Conservation (phyloP, 2,329 filamentous ascomycete genomes). For the Apiospora phragmitis region DNA sequence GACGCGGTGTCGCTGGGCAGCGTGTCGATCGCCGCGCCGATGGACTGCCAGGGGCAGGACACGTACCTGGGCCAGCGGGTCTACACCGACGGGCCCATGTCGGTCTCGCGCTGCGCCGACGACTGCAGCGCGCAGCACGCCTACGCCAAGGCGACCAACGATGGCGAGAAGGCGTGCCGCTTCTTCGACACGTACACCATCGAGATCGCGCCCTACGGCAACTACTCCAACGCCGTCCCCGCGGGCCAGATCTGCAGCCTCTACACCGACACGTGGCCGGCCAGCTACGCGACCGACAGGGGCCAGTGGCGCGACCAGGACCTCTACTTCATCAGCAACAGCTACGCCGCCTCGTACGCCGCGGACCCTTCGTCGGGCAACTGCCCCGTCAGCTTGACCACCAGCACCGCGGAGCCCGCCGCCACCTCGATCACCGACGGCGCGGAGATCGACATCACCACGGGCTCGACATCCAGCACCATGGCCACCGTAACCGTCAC, state of each 20-base stretch:
- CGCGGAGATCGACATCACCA: no score
- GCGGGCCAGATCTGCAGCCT: background rate
- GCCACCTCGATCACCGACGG: background rate
- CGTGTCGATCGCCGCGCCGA: background rate
- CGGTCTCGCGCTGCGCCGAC: background rate
- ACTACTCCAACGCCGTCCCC: no score
- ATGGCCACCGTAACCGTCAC: background rate
- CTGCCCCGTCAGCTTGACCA: background rate
- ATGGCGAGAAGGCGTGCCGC: background rate
- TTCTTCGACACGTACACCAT: constrained; percentile 8
- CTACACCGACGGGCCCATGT: background rate
- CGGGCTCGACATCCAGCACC: background rate
- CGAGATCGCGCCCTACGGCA: background rate
- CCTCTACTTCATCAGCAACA: constrained; percentile 19
- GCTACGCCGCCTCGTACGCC: constrained; percentile 20
- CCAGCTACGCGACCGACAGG: constrained; percentile 26
- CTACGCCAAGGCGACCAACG: background rate
- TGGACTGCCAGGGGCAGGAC: background rate
- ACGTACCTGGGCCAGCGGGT: background rate
- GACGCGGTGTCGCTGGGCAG: background rate
- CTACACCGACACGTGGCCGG: constrained; percentile 34
- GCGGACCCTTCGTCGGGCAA: background rate
- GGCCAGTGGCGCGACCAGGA: constrained; percentile 23
- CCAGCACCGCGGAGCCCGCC: background rate
- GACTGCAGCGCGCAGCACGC: background rate